phyloP scores from a whole-genome alignment of 2,329 filamentous ascomycete genomes.

The Hymenoscyphus salicellus region DNA sequence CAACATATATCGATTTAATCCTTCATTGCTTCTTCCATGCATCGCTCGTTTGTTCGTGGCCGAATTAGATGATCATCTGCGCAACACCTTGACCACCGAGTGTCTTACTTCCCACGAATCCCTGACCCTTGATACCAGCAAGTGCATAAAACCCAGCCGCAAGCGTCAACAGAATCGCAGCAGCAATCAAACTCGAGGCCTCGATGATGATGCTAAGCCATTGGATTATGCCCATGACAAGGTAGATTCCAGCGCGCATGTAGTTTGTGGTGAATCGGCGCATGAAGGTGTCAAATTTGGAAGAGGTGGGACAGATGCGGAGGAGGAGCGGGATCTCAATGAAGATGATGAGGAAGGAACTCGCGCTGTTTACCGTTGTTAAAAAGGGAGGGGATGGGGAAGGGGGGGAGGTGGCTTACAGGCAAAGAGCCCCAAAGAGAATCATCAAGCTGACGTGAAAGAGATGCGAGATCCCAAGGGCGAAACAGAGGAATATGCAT shows the following conservation, averaged over 20 bases:
- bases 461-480: slow-evolving; percentile 65
- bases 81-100: slow-evolving; percentile 89
- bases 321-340: slow-evolving; percentile 91
- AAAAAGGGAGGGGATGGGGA: neutral
- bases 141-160: slow-evolving; percentile 77
- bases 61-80: slow-evolving; percentile 85
- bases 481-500: slow-evolving; percentile 69
- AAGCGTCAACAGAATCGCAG: slow-evolving; percentile 74
- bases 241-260: slow-evolving; percentile 88
- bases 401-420: slow-evolving; percentile 43
- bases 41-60: neutral
- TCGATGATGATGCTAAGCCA: slow-evolving; percentile 71
- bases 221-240: slow-evolving; percentile 74
- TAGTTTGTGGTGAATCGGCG: slow-evolving; percentile 94
- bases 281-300: slow-evolving; percentile 83
- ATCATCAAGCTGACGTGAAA: slow-evolving; percentile 52
- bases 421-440: slow-evolving; percentile 47
- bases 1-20: neutral
- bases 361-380: slow-evolving; percentile 50
- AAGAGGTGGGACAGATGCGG: slow-evolving; percentile 93
- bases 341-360: slow-evolving; percentile 73
- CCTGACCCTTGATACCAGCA: slow-evolving; percentile 78
- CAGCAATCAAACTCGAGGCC: slow-evolving; percentile 75
- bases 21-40: no score
- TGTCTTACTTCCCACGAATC: slow-evolving; percentile 91